These are phyloP conservation scores for Gnomoniopsis sp. DNA, from an alignment of 2,329 filamentous ascomycete species.

Conservation along the genomic window DNA sequence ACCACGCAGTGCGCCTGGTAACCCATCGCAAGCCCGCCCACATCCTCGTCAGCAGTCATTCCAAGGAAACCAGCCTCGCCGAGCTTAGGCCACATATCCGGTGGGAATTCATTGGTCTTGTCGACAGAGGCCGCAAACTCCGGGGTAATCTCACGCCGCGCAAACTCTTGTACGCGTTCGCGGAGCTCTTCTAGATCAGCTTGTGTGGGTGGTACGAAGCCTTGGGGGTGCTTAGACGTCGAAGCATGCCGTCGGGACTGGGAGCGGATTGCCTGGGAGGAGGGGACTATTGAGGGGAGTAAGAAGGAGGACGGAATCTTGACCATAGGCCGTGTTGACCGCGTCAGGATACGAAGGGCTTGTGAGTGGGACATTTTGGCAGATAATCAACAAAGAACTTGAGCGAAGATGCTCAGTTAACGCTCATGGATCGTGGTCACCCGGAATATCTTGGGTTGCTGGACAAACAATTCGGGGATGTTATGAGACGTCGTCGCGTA, in stretches of 20 bases:
- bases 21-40: conserved; percentile 85
- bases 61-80: conserved; percentile 89
- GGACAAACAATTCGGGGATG: neutral
- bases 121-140: conserved; percentile 82
- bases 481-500: conserved; percentile 5
- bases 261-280: conserved; percentile 22
- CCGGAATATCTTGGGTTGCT: neutral
- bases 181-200: conserved; percentile 77
- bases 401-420: neutral
- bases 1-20: conserved; percentile 96
- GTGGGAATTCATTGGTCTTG: conserved; percentile 80
- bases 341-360: conserved; percentile 30
- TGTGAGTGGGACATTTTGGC: conserved; percentile 39
- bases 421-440: neutral
- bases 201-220: conserved; percentile 65
- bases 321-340: conserved; percentile 24
- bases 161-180: conserved; percentile 84
- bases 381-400: neutral
- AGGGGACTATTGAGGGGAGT: conserved; percentile 32
- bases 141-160: conserved; percentile 80
- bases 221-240: conserved; percentile 52
- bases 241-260: conserved; percentile 43
- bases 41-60: conserved; percentile 88
- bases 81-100: conserved; percentile 89
- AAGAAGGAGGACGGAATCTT: conserved; percentile 18